Evolutionary conservation across 83 land plant genomes (phyloP), one percentile per base, ranked within the genome.

Genomic region (Thuja plicata): DNA sequence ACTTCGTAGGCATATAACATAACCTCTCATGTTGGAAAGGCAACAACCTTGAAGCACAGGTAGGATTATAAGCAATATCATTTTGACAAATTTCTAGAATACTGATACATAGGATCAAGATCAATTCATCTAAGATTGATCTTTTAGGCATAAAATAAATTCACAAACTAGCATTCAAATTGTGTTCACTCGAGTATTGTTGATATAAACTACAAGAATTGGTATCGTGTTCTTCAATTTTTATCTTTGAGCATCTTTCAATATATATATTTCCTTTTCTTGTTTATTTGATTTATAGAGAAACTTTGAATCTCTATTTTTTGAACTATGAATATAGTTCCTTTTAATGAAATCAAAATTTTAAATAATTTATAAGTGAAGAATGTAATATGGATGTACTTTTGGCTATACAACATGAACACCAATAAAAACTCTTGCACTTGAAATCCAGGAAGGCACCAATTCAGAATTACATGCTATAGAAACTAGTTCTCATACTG

Each of bases 401-500:
- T 88, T 77, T 71, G 32, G 43, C 30, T 76, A 27, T 74, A 71
- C 15, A 34, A 35, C 40, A 46, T 10, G n/a, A 12, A 74, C 34
- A n/a, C 6, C 21, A n/a, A 21, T 78, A 41, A 85, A 45, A 46
- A 21, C 66, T 21, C 81, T 11, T 87, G 11, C 27, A 30, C 88
- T 50, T 45, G 1, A 84, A 41, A 60, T 62, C 9, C 92, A 97
- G 99, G 94, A 92, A 71, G 99, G 99, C 11, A 86, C 88, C 92
- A 92, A 95, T 57, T 70, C 93, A 32, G 89, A 90, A 2, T 89
- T 91, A 55, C 87, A 90, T 24, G 94, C 95, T 43, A 94, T 98
- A 86, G 98, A 95, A 88, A 95, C 99, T 55, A 99, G 99, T 40
- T 98, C 99, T 87, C 99, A 98, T 88, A 95, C 93, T 73, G 99